These are phyloP conservation scores for Coniophora puteana DNA, from an alignment of 1,284 basidiomycete genomes.

Conservation along the genomic window DNA sequence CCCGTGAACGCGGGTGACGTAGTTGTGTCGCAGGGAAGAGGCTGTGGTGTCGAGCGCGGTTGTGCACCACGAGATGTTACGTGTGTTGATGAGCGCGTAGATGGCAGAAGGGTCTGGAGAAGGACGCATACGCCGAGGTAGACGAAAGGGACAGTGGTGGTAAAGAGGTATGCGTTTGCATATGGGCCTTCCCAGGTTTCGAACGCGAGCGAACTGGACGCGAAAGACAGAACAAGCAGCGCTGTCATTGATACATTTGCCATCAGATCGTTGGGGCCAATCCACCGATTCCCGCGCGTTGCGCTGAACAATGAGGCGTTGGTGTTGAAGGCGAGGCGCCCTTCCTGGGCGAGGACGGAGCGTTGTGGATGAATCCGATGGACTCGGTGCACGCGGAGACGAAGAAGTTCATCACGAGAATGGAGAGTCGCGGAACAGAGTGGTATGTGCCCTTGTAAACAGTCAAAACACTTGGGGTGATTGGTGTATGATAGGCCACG, in stretches of 20 bases:
- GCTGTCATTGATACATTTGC: neutral
- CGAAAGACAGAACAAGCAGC: neutral
- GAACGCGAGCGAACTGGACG: constrained; percentile 1
- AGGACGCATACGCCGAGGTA: neutral
- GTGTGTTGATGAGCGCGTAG: neutral
- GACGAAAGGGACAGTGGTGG: neutral
- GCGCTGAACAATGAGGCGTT: constrained; percentile 1
- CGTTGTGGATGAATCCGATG: constrained; percentile 5
- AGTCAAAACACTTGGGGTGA: no score
- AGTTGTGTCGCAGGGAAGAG: neutral
- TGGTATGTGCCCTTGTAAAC: no score
- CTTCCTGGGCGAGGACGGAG: constrained; percentile 1
- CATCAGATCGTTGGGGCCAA: no score
- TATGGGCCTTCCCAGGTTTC: no score
- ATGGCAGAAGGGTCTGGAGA: neutral
- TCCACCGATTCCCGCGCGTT: no score
- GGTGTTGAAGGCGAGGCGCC: constrained; percentile 2
- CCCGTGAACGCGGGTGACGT: neutral
- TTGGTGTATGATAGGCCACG: no score
- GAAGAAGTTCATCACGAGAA: neutral
- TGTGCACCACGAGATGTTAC: constrained; percentile 2
- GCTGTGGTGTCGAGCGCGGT: constrained; percentile 3
- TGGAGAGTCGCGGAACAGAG: no score
- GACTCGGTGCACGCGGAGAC: constrained; percentile 1
- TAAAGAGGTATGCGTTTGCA: no score